A percentile compares a stretch with the other conserved stretches of the same genome.
phyloP scores from a whole-genome alignment of 192 early-diverging fungal species.

The Kickxella alabastrina region DNA sequence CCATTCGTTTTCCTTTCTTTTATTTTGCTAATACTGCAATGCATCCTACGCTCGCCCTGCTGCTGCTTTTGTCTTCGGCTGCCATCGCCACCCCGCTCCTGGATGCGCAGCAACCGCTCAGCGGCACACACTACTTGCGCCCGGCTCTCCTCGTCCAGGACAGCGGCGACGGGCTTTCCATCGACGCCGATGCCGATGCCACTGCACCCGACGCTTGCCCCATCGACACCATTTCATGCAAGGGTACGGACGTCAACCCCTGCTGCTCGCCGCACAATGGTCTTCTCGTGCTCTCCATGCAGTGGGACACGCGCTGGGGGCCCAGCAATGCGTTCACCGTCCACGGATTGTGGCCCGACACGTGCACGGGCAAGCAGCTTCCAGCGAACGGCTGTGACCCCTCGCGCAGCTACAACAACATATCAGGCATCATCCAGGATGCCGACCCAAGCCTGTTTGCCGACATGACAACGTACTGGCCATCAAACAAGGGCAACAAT shows the following conservation, averaged over 20 bases:
- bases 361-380: slow-evolving; percentile 52
- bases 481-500: slow-evolving; percentile 68
- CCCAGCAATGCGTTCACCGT: slow-evolving; percentile 62
- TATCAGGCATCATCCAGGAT: slow-evolving; percentile 49
- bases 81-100: no score
- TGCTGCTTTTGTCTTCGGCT: no score
- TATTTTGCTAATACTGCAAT: no score
- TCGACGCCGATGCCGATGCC: not conserved
- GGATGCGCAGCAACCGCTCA: no score
- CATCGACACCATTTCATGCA: slow-evolving; percentile 40
- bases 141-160: not conserved
- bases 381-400: slow-evolving; percentile 61
- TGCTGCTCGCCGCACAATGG: slow-evolving; percentile 53
- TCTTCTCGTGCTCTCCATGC: slow-evolving; percentile 40
- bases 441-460: slow-evolving; percentile 36
- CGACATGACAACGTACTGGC: slow-evolving; percentile 64
- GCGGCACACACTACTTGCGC: no score
- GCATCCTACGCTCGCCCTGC: no score
- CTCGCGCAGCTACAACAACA: slow-evolving; percentile 55
- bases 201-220: slow-evolving; percentile 29
- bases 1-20: no score
- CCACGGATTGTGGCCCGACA: slow-evolving; percentile 81
- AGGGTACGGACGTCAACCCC: slow-evolving; percentile 20
- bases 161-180: not conserved
- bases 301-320: slow-evolving; percentile 61